Evolutionary conservation across 805 yeast species (phyloP), one percentile per base, ranked within the genome.

Genomic region (Yarrowia deformans): DNA sequence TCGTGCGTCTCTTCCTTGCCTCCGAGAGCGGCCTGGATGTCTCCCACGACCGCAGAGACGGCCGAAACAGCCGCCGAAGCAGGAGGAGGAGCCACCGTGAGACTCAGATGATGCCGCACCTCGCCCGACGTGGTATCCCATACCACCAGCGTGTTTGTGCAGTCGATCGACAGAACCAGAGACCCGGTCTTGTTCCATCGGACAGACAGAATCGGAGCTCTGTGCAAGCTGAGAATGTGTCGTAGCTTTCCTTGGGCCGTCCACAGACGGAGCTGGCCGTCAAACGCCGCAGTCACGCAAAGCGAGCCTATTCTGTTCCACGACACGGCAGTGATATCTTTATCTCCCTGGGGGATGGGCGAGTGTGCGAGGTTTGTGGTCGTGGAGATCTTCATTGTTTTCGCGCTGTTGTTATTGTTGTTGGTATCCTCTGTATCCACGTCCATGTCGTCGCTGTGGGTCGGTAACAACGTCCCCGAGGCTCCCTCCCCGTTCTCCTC

Each of bases 241-340:
- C 85, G 81, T 46, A 91, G 79, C 39, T 84, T 83, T 0, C 97
- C 97, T 58, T 86, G 88, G 0, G 85, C 81, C 12, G 88, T 84
- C 97, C 97, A 93, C n/a, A 90, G 80, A 69, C 94, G 79, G 9
- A 93, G 74, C 73, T 90, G 94, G 14, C 97, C 97, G 74, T 83
- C 83, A 68, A 83, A 85, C 1, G 88, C 83, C 2, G 88, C 90
- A 0, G 93, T 89, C 14, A 89, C 81, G 2, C 92, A 77, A 14
- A 82, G 73, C 49, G 84, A 80, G 0, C 97, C 97, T 68, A 80
- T 79, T 1, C 89, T 88, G 13, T 91, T 84, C 96, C 96, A 91
- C 10, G 85, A 72, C 6, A 75, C 49, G 3, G 73, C 71, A 4
- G 78, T 76, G n/a, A 75, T 70, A 34, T 72, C 72, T 34, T 70